These are phyloP conservation scores for Microbotryum violaceum DNA, from an alignment of 1,284 basidiomycete genomes.

Conservation along the genomic window DNA sequence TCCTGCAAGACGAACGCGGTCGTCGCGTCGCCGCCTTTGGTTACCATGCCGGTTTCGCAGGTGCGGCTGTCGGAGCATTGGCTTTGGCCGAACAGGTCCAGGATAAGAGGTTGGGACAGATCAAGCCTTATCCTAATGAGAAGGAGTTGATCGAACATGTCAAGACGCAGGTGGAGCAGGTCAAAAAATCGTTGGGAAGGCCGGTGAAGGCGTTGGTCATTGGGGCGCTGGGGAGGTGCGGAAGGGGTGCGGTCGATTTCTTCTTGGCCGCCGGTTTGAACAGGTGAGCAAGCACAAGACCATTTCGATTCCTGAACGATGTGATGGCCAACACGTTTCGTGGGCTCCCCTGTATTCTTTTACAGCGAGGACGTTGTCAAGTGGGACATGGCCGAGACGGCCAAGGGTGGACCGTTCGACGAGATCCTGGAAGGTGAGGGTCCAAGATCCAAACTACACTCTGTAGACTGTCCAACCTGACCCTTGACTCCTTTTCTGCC, in stretches of 20 bases:
- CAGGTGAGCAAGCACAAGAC: conserved; percentile 51
- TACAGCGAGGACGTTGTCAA: conserved; percentile 83
- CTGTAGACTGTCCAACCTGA: conserved; percentile 2
- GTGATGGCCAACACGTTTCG: too few relatives aligned
- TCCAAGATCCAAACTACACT: background rate
- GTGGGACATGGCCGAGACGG: conserved; percentile 97
- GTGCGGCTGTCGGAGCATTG: conserved; percentile 85
- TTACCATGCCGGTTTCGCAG: conserved; percentile 96
- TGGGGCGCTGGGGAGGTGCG: conserved; percentile 91
- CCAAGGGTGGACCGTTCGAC: conserved; percentile 91
- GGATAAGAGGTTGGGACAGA: conserved; percentile 53
- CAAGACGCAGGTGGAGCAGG: conserved; percentile 43
- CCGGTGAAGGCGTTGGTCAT: conserved; percentile 86
- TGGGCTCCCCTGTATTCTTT: too few relatives aligned
- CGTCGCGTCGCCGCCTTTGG: conserved; percentile 98
- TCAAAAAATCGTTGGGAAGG: conserved; percentile 55
- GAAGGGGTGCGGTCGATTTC: conserved; percentile 90
- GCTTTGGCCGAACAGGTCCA: conserved; percentile 67
- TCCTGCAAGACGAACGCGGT: conserved; percentile 75
- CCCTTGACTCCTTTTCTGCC: background rate
- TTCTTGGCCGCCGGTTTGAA: conserved; percentile 87
- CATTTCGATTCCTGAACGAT: too few relatives aligned
- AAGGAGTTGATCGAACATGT: conserved; percentile 68
- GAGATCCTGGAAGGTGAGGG: conserved; percentile 72
- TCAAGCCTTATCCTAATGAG: conserved; percentile 78